Base-by-base conservation (phyloP, 2,329 filamentous ascomycete species). In the Elsinoe ampelina region DNA sequence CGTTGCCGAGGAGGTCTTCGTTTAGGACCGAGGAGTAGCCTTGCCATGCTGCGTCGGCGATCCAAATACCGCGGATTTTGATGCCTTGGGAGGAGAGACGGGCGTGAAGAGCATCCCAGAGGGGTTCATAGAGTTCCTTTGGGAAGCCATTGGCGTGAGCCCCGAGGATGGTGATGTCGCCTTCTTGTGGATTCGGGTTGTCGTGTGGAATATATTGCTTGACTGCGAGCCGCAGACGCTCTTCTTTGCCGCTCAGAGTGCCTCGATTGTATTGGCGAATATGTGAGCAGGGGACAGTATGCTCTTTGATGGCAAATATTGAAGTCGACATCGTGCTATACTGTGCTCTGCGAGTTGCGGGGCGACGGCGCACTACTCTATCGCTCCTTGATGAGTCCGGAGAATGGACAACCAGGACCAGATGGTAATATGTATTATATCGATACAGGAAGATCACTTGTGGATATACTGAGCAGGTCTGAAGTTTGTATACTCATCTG, bases 121-220 rank as follows among this genome's bases (percentile, higher is more conserved):
- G 75, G 0, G 92, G 87, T 65, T 96, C 91, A 67, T 96, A 96
- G 1, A 96, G 72, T 75, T 97, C 92, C 79, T 96, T 97, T 10
- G 89, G 87, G 63, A 96, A 95, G 10, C 86, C 92, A 73, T 96
- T 96, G 51, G 89, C 92, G 72, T 96, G 91, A 3, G 86, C 85
- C 10, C 81, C 89, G 57, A 97, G 83, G 58, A 97, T 84, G 17
- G 89, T 96, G 7, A 96, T 75, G 70, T 93, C 88, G 34, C 88
- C 87, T 1, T 82, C 80, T 60, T 82, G 77, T 0, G 89, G 86
- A 20, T 74, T 71, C 0, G 75, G 77, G 64, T 91, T 90, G 66
- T 54, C 47, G 57, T 82, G 75, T 1, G 91, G 91, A 0, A 81
- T 86, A 68, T 97, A 97, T 68, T 96, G 89, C 75, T 95, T 96